Evolutionary conservation across 768 basidiomycete genomes (phyloP).

Genomic region (Rhodosporidiobolus odoratus): DNA sequence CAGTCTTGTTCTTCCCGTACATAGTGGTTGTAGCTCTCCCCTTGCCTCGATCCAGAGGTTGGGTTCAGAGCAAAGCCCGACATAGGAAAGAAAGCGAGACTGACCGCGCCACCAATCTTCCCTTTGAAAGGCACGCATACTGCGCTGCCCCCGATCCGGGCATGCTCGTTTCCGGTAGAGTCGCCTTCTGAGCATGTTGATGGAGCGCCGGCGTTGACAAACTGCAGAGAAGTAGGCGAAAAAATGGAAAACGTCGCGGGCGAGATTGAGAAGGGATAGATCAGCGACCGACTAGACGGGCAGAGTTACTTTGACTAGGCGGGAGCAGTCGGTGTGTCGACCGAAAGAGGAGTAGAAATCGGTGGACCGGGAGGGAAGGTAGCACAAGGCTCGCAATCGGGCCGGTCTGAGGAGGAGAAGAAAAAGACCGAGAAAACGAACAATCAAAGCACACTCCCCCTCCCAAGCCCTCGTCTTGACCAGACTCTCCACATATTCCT

Average conservation of each 20-base stretch:
- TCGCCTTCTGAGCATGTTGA: neutral
- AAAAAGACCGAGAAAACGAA: neutral
- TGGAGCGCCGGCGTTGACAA: constrained; percentile 23
- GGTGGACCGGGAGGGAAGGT: neutral
- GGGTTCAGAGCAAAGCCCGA: too few relatives aligned
- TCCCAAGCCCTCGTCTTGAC: constrained; percentile 38
- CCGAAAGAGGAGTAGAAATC: neutral
- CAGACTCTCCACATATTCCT: constrained; percentile 30
- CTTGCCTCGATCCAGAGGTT: too few relatives aligned
- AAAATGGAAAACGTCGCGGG: too few relatives aligned
- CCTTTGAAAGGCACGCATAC: constrained; percentile 36
- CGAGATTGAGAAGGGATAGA: neutral
- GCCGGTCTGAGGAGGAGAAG: neutral
- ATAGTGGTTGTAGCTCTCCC: too few relatives aligned
- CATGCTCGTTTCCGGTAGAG: constrained; percentile 7
- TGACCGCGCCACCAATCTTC: constrained; percentile 11
- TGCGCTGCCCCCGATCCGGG: constrained; percentile 11
- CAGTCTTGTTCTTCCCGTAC: too few relatives aligned
- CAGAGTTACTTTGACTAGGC: too few relatives aligned
- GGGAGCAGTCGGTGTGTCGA: neutral
- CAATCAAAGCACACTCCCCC: constrained; percentile 36
- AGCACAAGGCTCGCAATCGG: too few relatives aligned
- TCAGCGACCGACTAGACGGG: too few relatives aligned
- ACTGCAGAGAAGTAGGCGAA: neutral
- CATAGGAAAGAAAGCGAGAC: neutral